A percentile compares a stretch with the other conserved stretches of the same genome.
Evolutionary conservation across 768 basidiomycete species (phyloP).

Genomic region (Podaxis sp.): DNA sequence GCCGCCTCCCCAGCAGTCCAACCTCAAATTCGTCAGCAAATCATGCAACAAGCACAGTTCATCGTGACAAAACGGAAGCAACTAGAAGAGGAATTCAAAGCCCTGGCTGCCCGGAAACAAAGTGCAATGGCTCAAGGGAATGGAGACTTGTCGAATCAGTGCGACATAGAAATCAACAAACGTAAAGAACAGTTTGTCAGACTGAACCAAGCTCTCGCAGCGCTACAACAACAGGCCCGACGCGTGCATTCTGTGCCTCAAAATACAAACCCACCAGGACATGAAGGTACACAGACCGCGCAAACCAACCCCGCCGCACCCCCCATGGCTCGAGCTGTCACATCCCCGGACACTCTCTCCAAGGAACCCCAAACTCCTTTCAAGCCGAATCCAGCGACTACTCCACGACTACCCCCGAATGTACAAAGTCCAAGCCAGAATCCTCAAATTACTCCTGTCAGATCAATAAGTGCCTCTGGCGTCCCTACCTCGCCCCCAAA

Average conservation of each 20-base stretch:
- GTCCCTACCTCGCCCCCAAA: not conserved
- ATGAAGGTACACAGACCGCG: not conserved
- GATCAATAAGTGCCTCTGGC: not conserved
- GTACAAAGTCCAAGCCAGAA: conserved; percentile 11
- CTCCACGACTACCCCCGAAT: conserved; percentile 1
- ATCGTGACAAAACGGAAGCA: conserved; percentile 2
- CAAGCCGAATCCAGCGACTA: not conserved
- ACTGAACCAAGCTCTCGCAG: conserved; percentile 10
- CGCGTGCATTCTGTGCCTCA: not conserved
- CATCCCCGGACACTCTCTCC: not conserved
- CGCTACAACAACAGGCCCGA: conserved; percentile 16
- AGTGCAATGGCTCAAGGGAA: conserved; percentile 21
- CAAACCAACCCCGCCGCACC: not conserved
- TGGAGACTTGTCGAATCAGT: conserved; percentile 10
- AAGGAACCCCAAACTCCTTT: conserved; percentile 3
- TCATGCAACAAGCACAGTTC: not conserved
- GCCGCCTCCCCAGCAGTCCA: conserved; percentile 20
- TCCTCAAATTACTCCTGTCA: not conserved
- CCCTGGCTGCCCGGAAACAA: not conserved
- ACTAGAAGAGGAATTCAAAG: conserved; percentile 10
- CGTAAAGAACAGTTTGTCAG: conserved; percentile 15
- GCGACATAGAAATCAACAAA: conserved; percentile 18
- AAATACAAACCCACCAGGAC: not conserved
- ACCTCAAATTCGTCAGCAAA: conserved; percentile 15
- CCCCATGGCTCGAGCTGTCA: not conserved